Conservation (phyloP, 352 stramenopile species). For the Globisporangium echinulatum region DNA sequence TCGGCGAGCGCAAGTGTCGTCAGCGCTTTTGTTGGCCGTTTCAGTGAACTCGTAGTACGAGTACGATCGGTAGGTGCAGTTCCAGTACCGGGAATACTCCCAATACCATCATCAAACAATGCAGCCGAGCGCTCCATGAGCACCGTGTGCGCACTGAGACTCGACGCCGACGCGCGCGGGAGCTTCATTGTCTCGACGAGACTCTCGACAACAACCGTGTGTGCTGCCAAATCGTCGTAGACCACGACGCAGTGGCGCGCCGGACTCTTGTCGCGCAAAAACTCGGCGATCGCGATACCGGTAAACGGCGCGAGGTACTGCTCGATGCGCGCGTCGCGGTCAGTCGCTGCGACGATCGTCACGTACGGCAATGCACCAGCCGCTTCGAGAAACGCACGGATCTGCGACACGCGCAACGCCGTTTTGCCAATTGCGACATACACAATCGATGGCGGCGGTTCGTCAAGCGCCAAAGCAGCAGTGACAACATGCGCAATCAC, state of each 20-base stretch:
- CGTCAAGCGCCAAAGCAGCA: constrained; percentile 14
- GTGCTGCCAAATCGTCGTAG: constrained; percentile 73
- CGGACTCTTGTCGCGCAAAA: constrained; percentile 37
- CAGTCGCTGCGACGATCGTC: constrained; percentile 60
- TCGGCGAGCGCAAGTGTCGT: constrained; percentile 66
- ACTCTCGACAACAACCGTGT: constrained; percentile 65
- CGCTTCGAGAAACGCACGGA: constrained; percentile 44
- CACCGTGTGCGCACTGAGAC: constrained; percentile 57
- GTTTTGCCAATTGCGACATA: constrained; percentile 74
- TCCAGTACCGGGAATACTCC: not conserved
- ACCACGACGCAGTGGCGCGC: constrained; percentile 57
- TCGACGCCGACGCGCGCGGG: constrained; percentile 49
- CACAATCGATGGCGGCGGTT: constrained; percentile 57
- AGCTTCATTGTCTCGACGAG: constrained; percentile 70
- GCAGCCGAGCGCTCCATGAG: constrained; percentile 76
- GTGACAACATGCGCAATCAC: constrained; percentile 58
- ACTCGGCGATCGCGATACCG: constrained; percentile 67
- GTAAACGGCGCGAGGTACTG: constrained; percentile 81
- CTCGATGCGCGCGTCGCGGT: constrained; percentile 63
- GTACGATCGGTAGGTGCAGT: no score
- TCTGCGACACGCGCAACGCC: constrained; percentile 48
- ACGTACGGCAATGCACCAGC: constrained; percentile 39
- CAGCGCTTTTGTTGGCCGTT: constrained; percentile 28
- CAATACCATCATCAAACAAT: constrained; percentile 30
- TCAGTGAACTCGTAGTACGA: no score